These are phyloP conservation scores for Cymbidium sinense DNA, from an alignment of 106 monocot species.

Conservation along the genomic window DNA sequence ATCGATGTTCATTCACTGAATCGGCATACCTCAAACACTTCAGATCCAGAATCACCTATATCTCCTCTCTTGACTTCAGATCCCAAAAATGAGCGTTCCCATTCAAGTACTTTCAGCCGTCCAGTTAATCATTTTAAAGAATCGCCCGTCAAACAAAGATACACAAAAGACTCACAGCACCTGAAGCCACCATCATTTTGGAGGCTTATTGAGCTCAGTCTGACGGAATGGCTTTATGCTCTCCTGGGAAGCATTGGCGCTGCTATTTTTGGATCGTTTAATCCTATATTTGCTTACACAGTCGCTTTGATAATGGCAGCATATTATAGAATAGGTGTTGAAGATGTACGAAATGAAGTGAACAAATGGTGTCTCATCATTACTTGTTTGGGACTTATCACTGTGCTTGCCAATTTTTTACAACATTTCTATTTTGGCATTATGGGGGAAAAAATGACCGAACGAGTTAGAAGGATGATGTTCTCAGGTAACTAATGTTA, in stretches of 20 bases:
- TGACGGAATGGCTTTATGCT: constrained; percentile 98
- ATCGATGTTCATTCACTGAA: constrained; percentile 71
- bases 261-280: constrained; percentile 97
- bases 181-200: constrained; percentile 79
- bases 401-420: constrained; percentile 93
- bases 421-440: constrained; percentile 99
- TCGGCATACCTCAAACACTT: constrained; percentile 50
- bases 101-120: constrained; percentile 88
- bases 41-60: constrained; percentile 92
- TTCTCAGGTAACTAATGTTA: constrained; percentile 67
- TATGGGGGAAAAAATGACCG: constrained; percentile 99
- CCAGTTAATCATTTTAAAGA: constrained; percentile 55
- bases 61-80: constrained; percentile 94
- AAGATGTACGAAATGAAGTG: constrained; percentile 64
- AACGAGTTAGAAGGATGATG: constrained; percentile 97
- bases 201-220: constrained; percentile 86
- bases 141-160: constrained; percentile 31
- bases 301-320: constrained; percentile 78
- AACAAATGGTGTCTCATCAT: constrained; percentile 95
- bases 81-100: constrained; percentile 92
- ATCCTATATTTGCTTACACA: constrained; percentile 89
- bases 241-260: constrained; percentile 89
- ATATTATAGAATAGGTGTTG: constrained; percentile 60
- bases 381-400: constrained; percentile 87
- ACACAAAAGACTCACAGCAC: constrained; percentile 20